Base-by-base conservation (phyloP, 345 rosid species). In the Salix dunnii region DNA sequence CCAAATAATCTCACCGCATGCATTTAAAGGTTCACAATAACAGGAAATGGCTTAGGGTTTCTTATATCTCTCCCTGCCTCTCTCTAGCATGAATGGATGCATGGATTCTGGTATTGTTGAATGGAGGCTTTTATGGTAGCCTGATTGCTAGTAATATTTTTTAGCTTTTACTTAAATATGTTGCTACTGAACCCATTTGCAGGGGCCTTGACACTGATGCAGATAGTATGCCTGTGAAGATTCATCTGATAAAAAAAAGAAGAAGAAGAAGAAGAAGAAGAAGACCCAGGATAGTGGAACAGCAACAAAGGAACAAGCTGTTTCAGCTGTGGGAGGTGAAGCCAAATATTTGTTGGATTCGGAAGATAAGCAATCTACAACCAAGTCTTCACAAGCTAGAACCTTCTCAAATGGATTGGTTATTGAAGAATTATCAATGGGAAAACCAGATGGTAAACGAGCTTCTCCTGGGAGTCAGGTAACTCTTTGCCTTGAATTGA, bases 401-500 rank as follows among this genome's bases (percentile, higher is more conserved):
- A 88, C 93, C 68, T 92, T 86, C 79, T 80, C 95, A 7, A 94
- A 94, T 80, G 99, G 99, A 58, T 86, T 96, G 79, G 86, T 89
- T 72, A 88, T 96, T 61, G 92, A 96, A 85, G 97, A 94, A 84
- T 48, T 96, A 73, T 82, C 77, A 71, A 90, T 96, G 92, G 97
- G 99, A 79, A 89, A 86, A 83, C 98, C 99, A 20, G 90, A 91
- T 78, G 97, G 92, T 72, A 94, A 85, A 88, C 90, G 85, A 82
- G 99, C 99, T 79, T 79, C 87, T 70, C 94, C 90, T 71, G 98
- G 98, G 73, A 88, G 85, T 64, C 83, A 82, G 97, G 99, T 92
- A 43, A 38, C 69, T 40, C 66, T 48, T 73, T 55, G 33, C 30
- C 30, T 53, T 14, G 62, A 27, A 18, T 36, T 73, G 67, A 27